Percentiles rank a stretch among this genome's conserved stretches.
Conservation (phyloP, 148 eudicot genomes). For the Simmondsia chinensis region DNA sequence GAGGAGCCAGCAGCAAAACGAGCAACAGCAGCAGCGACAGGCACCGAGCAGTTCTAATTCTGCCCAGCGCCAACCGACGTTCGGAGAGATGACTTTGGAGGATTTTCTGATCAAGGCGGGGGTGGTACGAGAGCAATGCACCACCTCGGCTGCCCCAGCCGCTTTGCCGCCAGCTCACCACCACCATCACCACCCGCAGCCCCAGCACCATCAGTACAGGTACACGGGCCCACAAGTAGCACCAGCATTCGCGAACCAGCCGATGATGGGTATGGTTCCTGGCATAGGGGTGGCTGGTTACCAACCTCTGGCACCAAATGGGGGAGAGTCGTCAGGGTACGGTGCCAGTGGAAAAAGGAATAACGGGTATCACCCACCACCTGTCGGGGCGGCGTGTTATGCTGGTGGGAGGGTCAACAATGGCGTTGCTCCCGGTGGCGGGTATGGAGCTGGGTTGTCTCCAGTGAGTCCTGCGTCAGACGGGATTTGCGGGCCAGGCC, state of each 20-base stretch:
- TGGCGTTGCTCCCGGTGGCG: conserved; percentile 25
- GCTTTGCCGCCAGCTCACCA: conserved; percentile 3
- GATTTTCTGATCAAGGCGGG: conserved; percentile 81
- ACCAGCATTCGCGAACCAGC: conserved; percentile 22
- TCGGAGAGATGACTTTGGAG: conserved; percentile 92
- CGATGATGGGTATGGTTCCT: conserved; percentile 17
- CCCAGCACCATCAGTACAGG: conserved; percentile 30
- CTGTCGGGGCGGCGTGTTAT: conserved; percentile 19
- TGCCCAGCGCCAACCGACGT: conserved; percentile 52
- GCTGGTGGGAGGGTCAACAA: conserved; percentile 36
- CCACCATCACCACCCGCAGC: not conserved
- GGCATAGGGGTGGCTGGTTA: conserved; percentile 14
- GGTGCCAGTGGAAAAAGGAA: conserved; percentile 26
- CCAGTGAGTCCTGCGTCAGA: conserved; percentile 74
- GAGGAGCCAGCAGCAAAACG: conserved; percentile 24
- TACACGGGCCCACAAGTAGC: conserved; percentile 17
- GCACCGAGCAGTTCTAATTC: conserved; percentile 10
- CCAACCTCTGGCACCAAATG: conserved; percentile 23
- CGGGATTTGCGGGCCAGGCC: conserved; percentile 42
- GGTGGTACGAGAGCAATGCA: conserved; percentile 55
- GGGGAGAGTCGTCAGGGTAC: conserved; percentile 29
- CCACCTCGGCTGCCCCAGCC: conserved; percentile 3
- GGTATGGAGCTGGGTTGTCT: conserved; percentile 33
- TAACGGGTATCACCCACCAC: conserved; percentile 25
- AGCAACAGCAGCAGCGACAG: conserved; percentile 7